Percentiles rank a stretch among this genome's conserved stretches.
Conservation (phyloP, 306 rosid genomes). For the Pterocarpus santalinus region DNA sequence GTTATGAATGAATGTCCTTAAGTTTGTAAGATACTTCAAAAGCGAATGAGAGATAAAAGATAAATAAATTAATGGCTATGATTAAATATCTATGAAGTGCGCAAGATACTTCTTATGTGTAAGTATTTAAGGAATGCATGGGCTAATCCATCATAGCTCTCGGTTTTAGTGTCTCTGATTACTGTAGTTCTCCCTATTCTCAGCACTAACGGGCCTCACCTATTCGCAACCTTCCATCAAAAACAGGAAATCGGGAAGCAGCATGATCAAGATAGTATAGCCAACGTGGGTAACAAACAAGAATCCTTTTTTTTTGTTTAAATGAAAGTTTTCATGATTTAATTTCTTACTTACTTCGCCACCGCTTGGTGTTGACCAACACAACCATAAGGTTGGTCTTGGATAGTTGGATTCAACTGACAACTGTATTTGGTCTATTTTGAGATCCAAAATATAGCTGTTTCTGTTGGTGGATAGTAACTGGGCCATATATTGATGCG, state of each 20-base stretch:
- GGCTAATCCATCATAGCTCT: no score
- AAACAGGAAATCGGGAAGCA: neutral
- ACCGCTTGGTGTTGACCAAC: no score
- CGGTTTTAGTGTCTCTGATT: no score
- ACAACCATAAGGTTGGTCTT: neutral
- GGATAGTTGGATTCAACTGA: neutral
- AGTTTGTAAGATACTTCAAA: neutral
- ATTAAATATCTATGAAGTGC: no score
- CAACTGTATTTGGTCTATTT: neutral
- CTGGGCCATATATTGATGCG: neutral
- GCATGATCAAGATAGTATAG: neutral
- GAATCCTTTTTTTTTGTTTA: no score
- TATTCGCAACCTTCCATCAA: neutral
- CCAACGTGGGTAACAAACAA: neutral
- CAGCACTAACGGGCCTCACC: neutral
- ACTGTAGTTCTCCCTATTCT: neutral
- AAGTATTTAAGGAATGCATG: no score
- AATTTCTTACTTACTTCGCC: no score
- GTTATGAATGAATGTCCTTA: neutral
- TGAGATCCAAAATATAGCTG: neutral
- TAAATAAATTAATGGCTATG: no score
- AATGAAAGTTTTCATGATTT: no score
- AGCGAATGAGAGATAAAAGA: no score
- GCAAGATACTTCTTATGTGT: no score
- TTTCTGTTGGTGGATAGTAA: neutral